Base-by-base conservation (phyloP, 1,284 basidiomycete species). In the Marasmius fiardii region DNA sequence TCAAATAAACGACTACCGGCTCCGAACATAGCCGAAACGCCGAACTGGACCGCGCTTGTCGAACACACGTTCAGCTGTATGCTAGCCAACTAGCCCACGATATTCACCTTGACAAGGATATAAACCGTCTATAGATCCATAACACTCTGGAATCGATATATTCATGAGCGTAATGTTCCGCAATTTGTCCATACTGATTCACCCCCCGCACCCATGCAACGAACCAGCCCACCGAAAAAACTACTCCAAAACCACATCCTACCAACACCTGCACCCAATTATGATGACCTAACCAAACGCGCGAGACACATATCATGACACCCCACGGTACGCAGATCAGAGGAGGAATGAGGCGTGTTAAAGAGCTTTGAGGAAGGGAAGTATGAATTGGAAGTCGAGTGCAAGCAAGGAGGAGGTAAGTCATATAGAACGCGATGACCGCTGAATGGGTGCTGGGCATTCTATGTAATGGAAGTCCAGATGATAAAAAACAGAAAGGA, bases 371-470 rank as follows among this genome's bases (percentile, higher is more conserved):
- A 66, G 72, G 65, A 60, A 84, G 63, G 52, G 75, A 70, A 68
- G 80, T 59, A 71, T 80, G 75, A 54, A 78, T 41, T 31, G 85
- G 81, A 43, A 88, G 73, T 67, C 76, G 73, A 41, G 72, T 28
- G 62, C 79, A 82, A 7, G 85, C 81, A 10, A 93, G 76, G 20
- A 79, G 64, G 39, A 89, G 79, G 65, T 88, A 94, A 5, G 79
- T 74, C 16, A 83, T 82, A 67, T 83, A 91, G 71, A 82, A 94
- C 0, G 81, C 77, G 60, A 92, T 88, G 1, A 80, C 77, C 2
- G 90, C 88, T 3, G 91, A 89, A 68, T 95, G 93, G 2, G 93
- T 95, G 52, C 88, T 92, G 3, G 93, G 93, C 92, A 95, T 94
- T 2, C 91, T 92, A 41, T 65, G 59, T 12, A 43, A 59, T 14